Evolutionary conservation across 176 grass and related monocot species (phyloP), one percentile per base, ranked within the genome.

Genomic region (Stipa capillata): DNA sequence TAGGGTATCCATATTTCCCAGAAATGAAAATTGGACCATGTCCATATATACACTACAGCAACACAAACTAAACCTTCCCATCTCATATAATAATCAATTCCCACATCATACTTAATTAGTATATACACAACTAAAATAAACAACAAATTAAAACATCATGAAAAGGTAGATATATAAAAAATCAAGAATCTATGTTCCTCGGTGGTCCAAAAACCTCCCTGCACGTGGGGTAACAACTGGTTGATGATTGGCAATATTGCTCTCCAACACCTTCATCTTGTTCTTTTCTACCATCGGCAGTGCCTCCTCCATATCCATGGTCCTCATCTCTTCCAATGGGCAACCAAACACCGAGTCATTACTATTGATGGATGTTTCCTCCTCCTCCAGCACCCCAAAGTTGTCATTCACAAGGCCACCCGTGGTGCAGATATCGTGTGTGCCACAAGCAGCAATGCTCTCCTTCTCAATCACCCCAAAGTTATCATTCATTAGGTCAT

Each of bases 181-280:
- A 14, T 9, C 5, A 33, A 27, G 55, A 21, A 80, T 69, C 37
- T 81, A 29, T 81, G 84, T 33, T 86, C 84, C 4, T 66, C 29
- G 0, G 2, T 21, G 1, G 49, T 58, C 84, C 77, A n/a, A 86
- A 48, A 55, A 66, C 76, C 28, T 65, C 13, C 45, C 20, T 0
- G 15, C 8, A 36, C 27, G 51, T 53, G 69, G 31, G 36, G 50
- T 50, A 74, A 5, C 34, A 54, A 23, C 51, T 14, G 2, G 21
- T 2, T 10, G 72, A 17, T 23, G 33, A 4, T 15, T n/a, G 33
- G 6, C 7, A 23, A 1, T 13, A 21, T 27, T 15, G 14, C 28
- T 74, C 72, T 40, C 72, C 51, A 16, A 5, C 32, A 25, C 3
- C 48, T 1, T 32, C 35, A 39, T 5, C 62, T 55, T 18, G n/a